Conservation (phyloP, 2,329 filamentous ascomycete species). For the Rutstroemia sp. region DNA sequence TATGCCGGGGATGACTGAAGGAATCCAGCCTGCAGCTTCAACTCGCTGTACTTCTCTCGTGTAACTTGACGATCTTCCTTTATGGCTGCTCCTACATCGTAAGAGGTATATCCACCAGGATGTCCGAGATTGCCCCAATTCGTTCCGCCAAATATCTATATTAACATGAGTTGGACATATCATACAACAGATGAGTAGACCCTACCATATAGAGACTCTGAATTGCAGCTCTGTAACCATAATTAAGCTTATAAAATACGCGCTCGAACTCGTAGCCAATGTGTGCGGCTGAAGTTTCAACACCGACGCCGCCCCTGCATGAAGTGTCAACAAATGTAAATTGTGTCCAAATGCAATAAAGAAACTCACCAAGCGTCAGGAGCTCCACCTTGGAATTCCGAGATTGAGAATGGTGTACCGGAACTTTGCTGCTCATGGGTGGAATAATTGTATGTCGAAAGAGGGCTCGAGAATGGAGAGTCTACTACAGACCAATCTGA, state of each 20-base stretch:
- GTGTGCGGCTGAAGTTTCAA: too few relatives aligned
- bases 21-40: constrained; percentile 72
- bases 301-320: too few relatives aligned
- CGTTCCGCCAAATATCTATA: constrained; percentile 60
- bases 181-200: too few relatives aligned
- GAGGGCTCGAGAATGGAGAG: constrained; percentile 23
- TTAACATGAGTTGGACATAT: too few relatives aligned
- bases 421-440: constrained; percentile 55
- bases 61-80: constrained; percentile 60
- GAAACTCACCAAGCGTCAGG: constrained; percentile 70
- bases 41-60: constrained; percentile 71
- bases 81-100: constrained; percentile 54
- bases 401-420: constrained; percentile 54
- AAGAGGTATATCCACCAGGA: constrained; percentile 49
- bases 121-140: constrained; percentile 79
- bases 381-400: constrained; percentile 60
- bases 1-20: constrained; percentile 65
- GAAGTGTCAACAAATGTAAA: constrained; percentile 25
- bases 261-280: constrained; percentile 53
- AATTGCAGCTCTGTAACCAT: constrained; percentile 57
- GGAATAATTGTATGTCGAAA: constrained; percentile 49
- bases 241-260: constrained; percentile 73
- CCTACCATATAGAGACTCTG: constrained; percentile 61
- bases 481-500: constrained; percentile 46
- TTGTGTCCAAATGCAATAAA: constrained; percentile 57